Base-by-base conservation (phyloP, 306 rosid species). In the Cajanus cajan region DNA sequence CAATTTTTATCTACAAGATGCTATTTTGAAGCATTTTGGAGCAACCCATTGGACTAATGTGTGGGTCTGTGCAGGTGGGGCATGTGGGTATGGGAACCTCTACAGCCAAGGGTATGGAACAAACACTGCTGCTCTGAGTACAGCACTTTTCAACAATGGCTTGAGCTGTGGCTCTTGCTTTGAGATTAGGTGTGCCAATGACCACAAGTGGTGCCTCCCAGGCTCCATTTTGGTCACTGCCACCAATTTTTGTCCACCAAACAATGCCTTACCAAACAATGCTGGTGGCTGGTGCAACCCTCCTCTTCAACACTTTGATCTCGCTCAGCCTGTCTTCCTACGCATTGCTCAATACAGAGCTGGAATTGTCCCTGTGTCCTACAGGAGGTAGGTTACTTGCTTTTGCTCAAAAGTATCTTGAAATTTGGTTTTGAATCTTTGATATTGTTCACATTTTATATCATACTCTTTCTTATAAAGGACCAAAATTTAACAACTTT, bases 201-300 rank as follows among this genome's bases (percentile, higher is more conserved):
- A 88, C 83, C 71, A 75, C 1, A 88, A 47, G 34, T 90, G 97
- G 98, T 94, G 98, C 78, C 57, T 92, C 37, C 98, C 98, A 2
- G 97, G 97, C 57, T 90, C 98, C 82, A 94, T 92, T 80, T 19
- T 94, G 82, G 94, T 94, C 87, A 94, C 98, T 15, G 97, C 98
- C 76, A 94, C 98, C 28, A 94, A 94, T 63, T 94, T 94, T 86
- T 94, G 98, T 82, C 98, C 98, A 0, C 97, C 98, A 58, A 94
- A 94, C 93, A 92, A 79, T 69, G 96, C 94, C 63, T 90, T 94
- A 8, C 98, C 98, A 0, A 92, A 90, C 86, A 89, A 89, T 80
- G 87, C 82, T 6, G 98, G 98, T 0, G 98, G 98, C n/a, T 94
- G 98, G 98, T 94, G 98, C 82, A 94, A 94, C 84, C 97, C 98